These are phyloP conservation scores for Leucocoprinus leucothites DNA, from an alignment of 768 basidiomycete species.

Conservation along the genomic window DNA sequence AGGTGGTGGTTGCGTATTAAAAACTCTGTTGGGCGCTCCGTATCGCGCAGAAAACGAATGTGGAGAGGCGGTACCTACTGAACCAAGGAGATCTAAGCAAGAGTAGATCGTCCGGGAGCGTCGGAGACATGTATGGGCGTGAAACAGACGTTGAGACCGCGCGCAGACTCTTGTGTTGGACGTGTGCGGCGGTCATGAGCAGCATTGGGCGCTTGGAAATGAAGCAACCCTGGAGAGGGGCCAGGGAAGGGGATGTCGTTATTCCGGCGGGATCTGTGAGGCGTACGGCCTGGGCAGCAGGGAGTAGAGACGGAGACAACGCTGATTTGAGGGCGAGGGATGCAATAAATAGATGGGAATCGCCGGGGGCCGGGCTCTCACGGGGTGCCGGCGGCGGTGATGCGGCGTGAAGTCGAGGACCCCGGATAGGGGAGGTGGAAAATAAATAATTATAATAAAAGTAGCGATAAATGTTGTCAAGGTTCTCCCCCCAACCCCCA, in stretches of 20 bases:
- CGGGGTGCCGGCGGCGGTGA: constrained; percentile 22
- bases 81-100: not conserved
- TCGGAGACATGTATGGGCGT: not conserved
- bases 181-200: not conserved
- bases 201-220: not conserved
- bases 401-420: constrained; percentile 16
- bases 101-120: not conserved
- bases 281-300: too few relatives aligned
- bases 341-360: too few relatives aligned
- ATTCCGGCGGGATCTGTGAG: constrained; percentile 8
- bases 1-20: not conserved
- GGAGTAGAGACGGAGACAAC: too few relatives aligned
- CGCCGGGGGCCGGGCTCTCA: constrained; percentile 11
- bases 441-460: constrained; percentile 1
- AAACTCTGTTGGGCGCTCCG: constrained; percentile 1
- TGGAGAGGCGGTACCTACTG: not conserved
- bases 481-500: constrained; percentile 21
- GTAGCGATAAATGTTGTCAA: constrained; percentile 6
- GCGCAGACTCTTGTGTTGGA: not conserved
- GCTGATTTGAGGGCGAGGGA: too few relatives aligned
- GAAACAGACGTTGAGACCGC: not conserved
- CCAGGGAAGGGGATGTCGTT: not conserved
- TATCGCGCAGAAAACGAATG: constrained; percentile 1
- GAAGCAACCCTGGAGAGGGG: not conserved
- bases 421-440: not conserved